These are phyloP conservation scores for Blastobotrys ciferrii DNA, from an alignment of 1,139 yeast genomes.

Conservation along the genomic window DNA sequence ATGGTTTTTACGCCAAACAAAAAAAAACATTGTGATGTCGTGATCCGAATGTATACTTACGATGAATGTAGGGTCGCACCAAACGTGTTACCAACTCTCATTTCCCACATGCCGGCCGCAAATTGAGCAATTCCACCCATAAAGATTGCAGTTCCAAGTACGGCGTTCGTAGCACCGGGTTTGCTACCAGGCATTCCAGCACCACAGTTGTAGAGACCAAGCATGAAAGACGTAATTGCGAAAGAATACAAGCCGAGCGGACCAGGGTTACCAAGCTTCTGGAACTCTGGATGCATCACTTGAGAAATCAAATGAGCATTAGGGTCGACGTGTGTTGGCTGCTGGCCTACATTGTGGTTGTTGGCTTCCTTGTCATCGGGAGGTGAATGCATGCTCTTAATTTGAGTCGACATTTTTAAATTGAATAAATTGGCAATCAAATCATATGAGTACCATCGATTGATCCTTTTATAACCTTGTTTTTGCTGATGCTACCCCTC, in stretches of 20 bases:
- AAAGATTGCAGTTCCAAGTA: conserved; percentile 69
- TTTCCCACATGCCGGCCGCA: conserved; percentile 73
- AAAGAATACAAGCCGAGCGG: conserved; percentile 85
- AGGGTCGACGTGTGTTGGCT: neutral
- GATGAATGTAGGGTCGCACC: conserved; percentile 73
- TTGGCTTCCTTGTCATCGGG: neutral
- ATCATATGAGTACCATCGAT: neutral
- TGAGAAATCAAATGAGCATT: conserved; percentile 4
- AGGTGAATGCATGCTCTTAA: neutral
- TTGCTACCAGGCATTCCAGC: conserved; percentile 5
- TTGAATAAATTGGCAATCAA: neutral
- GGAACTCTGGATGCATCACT: conserved; percentile 1
- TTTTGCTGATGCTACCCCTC: neutral
- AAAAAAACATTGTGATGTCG: no score
- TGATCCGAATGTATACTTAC: no score
- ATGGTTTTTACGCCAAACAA: no score
- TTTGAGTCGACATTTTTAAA: neutral
- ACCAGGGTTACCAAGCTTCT: conserved; percentile 77
- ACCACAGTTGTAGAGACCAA: conserved; percentile 5
- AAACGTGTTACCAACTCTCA: conserved; percentile 67
- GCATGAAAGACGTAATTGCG: conserved; percentile 56
- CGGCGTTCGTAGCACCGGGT: conserved; percentile 37
- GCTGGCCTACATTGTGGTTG: neutral
- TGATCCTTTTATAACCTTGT: neutral
- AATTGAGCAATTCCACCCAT: conserved; percentile 77